Evolutionary conservation across 106 monocot genomes (phyloP).

Genomic region (Dioscorea dumetorum): DNA sequence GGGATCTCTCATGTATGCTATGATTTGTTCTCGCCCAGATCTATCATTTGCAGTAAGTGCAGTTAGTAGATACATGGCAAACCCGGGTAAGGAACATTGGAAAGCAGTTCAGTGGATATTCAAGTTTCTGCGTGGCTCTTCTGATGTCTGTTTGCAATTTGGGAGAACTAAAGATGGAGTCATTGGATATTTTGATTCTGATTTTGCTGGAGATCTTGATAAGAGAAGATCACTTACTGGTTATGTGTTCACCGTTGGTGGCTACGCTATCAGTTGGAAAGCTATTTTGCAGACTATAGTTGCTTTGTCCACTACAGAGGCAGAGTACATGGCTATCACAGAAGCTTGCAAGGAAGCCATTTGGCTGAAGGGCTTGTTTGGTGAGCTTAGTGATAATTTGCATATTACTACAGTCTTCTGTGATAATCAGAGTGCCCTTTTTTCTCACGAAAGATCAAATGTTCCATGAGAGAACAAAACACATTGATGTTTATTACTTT

Average conservation of each 20-base stretch:
- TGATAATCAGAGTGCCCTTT: conserved; percentile 10
- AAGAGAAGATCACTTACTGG: no score
- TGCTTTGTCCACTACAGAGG: conserved; percentile 2
- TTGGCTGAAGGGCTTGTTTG: conserved; percentile 6
- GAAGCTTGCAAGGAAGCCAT: conserved; percentile 12
- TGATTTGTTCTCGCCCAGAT: no score
- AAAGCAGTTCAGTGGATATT: no score
- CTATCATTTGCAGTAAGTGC: no score
- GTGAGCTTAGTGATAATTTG: background rate
- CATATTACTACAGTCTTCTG: background rate
- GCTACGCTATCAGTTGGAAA: conserved; percentile 14
- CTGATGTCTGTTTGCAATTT: no score
- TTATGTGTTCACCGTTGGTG: background rate
- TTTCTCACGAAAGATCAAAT: conserved; percentile 8
- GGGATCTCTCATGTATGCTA: no score
- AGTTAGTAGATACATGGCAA: no score
- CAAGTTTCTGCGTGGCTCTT: no score
- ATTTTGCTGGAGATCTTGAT: no score
- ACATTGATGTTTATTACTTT: conserved; percentile 8
- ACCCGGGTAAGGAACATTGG: no score
- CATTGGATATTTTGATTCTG: no score
- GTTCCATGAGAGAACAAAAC: conserved; percentile 7
- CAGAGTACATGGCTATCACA: conserved; percentile 10
- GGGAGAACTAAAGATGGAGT: no score
- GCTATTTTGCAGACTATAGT: background rate